Percentiles rank a stretch among this genome's conserved stretches.
These are phyloP conservation scores for Trichoderma oligosporum DNA, from an alignment of 2,329 filamentous ascomycete genomes.

Conservation along the genomic window DNA sequence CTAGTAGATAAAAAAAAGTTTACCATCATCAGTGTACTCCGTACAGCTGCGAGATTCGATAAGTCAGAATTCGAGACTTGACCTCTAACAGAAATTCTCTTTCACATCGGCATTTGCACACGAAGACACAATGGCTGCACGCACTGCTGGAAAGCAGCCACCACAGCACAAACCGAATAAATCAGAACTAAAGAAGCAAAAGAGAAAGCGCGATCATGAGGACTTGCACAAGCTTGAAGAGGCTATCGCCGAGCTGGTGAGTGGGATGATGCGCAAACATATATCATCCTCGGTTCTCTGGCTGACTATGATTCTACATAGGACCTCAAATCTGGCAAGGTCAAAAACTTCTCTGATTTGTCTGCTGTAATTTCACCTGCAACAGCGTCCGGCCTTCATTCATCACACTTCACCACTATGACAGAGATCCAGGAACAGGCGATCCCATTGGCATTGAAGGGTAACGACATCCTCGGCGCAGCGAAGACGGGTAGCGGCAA, in stretches of 20 bases:
- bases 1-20: slow-evolving; percentile 9
- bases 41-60: neutral
- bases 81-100: neutral
- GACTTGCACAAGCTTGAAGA: slow-evolving; percentile 34
- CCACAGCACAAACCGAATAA: slow-evolving; percentile 31
- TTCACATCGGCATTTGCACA: neutral
- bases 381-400: slow-evolving; percentile 73
- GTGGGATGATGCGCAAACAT: slow-evolving; percentile 4
- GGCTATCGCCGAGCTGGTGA: slow-evolving; percentile 35
- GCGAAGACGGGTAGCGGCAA: slow-evolving; percentile 96
- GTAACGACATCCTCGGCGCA: slow-evolving; percentile 83
- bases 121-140: slow-evolving; percentile 17
- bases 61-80: neutral
- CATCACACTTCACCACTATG: slow-evolving; percentile 82
- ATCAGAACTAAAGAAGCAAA: slow-evolving; percentile 35
- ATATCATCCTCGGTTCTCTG: neutral
- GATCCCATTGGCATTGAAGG: slow-evolving; percentile 83
- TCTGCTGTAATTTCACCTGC: slow-evolving; percentile 68
- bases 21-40: neutral
- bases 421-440: slow-evolving; percentile 90
- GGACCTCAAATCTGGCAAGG: slow-evolving; percentile 57
- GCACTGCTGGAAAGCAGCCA: slow-evolving; percentile 25
- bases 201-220: slow-evolving; percentile 38
- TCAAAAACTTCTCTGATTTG: slow-evolving; percentile 73
- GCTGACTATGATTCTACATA: slow-evolving; percentile 28